Evolutionary conservation across 1,284 basidiomycete genomes (phyloP).

Genomic region (Rhodotorula sp.): DNA sequence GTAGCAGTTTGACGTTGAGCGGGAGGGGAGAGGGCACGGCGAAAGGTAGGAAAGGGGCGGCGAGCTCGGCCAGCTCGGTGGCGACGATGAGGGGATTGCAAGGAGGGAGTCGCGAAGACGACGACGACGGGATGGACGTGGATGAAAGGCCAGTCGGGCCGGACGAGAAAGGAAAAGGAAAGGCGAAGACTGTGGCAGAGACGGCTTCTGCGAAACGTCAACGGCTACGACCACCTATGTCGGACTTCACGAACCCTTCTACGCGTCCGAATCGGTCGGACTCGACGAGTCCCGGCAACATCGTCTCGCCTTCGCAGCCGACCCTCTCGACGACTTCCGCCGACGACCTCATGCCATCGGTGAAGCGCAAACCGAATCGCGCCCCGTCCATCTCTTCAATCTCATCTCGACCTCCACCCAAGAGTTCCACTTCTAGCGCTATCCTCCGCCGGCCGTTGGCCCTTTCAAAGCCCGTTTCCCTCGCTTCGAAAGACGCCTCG

Average conservation of each 20-base stretch:
- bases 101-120: not conserved
- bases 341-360: slow-evolving; percentile 9
- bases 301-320: not conserved
- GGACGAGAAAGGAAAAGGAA: slow-evolving; percentile 4
- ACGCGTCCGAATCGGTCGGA: not conserved
- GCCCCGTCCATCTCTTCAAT: not conserved
- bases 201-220: not conserved
- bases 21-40: not conserved
- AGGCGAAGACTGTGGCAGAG: slow-evolving; percentile 2
- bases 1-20: not conserved
- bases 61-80: slow-evolving; percentile 23
- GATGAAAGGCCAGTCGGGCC: not conserved
- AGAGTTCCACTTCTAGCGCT: not conserved
- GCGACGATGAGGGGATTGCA: slow-evolving; percentile 1
- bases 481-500: too few relatives aligned
- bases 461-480: not conserved
- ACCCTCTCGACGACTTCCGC: slow-evolving; percentile 14
- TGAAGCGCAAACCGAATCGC: slow-evolving; percentile 10
- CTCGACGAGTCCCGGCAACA: not conserved
- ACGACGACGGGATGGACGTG: not conserved
- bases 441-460: not conserved
- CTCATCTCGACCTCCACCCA: not conserved
- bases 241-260: too few relatives aligned
- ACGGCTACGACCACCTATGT: not conserved
- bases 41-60: slow-evolving; percentile 7